Evolutionary conservation across 75 land plant species (phyloP), one percentile per base, ranked within the genome.

Genomic region (Gnetum montanum): DNA sequence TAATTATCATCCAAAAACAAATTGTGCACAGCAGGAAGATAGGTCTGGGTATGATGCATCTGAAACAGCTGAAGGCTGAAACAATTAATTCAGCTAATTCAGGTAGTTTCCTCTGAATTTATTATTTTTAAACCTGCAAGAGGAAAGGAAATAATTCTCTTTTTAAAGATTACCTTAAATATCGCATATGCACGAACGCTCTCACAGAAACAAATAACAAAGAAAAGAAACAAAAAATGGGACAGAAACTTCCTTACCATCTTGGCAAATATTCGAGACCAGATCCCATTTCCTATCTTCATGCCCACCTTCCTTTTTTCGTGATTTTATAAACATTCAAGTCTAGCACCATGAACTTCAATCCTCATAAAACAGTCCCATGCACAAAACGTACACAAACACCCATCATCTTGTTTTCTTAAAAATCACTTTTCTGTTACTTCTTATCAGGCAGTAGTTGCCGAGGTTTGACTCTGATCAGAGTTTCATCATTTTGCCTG

Each of bases 401-500:
- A 55, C 18, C 57, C 63, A 46, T 57, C 22, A 20, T 43, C 16
- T 59, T 60, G 18, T 61, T 23, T 62, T 24, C 27, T 61, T 35
- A 23, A 12, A 16, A 2, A 4, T 2, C 33, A 51, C 15, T 45
- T 38, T 12, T 2, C 20, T 22, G 15, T 70, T 47, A 70, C 22
- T 46, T 50, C 52, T 53, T 53, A 37, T 50, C 66, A 29, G 51
- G 51, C 46, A 72, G 46, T 38, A 69, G 80, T 12, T 66, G 63
- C 16, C 85, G 74, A 34, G 83, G 78, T 58, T 64, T 75, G 28
- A 74, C 23, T 43, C 85, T 70, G 58, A 64, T 69, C 20, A 82
- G 30, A 24, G 83, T 74, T 60, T 82, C 86, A 67, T 88, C 94
- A 60, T 80, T 82, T 44, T 85, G 95, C 59, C 80, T 73, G 26